Evolutionary conservation across 2,329 filamentous ascomycete species (phyloP), one percentile per base, ranked within the genome.

Genomic region (Trichophyton equinum): DNA sequence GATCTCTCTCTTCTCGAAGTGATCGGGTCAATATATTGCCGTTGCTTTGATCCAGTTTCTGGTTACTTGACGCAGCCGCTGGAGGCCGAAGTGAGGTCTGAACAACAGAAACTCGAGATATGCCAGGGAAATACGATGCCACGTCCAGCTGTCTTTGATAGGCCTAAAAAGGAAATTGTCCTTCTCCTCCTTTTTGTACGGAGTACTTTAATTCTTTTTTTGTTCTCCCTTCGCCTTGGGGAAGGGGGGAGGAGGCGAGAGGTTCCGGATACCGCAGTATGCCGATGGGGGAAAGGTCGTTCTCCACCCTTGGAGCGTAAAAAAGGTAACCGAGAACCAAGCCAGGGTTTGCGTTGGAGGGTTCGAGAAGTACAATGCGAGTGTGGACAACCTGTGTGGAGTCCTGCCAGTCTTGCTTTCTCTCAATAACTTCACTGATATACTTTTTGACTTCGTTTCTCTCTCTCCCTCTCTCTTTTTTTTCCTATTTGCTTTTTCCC

Each of bases 351-450:
- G 51, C 27, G 30, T n/a, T 38, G 46, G 46, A 51, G 30, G 33
- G 51, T 55, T 55, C 51, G 51, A 55, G 51, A 33, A 55, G 40
- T 44, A 44, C 40, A 7, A 51, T 27, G 30, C 3, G 13, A 55
- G 51, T 55, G 51, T 55, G 51, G 51, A 55, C 51, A 18, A 55
- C 51, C 8, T 30, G 25, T 55, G 51, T 55, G 51, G 51, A 55
- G 51, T 55, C 46, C 46, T 51, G 46, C 46, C 46, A 51, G 20
- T 51, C 20, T 55, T 38, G 33, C 51, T 55, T 30, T 36, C 51
- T 55, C 51, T 55, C 51, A 55, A 55, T 55, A 55, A 55, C 51
- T 55, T 55, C 30, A 33, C 51, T 55, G 51, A 55, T 55, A 55
- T 36, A 55, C 51, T 55, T 55, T 55, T 36, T 11, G 15, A 18